These are phyloP conservation scores for Schizopora paradoxa DNA, from an alignment of 1,284 basidiomycete species.

Conservation along the genomic window DNA sequence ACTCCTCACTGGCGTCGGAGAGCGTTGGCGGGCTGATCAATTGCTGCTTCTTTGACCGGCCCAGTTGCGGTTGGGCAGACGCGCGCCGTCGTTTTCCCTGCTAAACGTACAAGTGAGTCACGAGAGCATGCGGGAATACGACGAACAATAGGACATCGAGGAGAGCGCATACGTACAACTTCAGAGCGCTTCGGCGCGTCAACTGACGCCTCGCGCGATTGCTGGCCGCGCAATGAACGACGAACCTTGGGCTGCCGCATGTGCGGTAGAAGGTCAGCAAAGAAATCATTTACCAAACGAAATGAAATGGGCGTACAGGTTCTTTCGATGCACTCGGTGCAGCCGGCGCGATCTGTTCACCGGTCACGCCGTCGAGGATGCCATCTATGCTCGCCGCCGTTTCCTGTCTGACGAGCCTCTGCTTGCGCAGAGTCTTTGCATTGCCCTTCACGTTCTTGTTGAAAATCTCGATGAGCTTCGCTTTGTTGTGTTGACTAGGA, in stretches of 20 bases:
- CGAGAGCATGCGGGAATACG: conserved; percentile 16
- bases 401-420: conserved; percentile 59
- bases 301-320: conserved; percentile 35
- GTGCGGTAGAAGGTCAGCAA: conserved; percentile 31
- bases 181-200: conserved; percentile 38
- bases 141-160: conserved; percentile 3
- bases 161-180: conserved; percentile 47
- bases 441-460: conserved; percentile 69
- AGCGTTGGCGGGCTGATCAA: conserved; percentile 40
- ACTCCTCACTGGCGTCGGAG: conserved; percentile 73
- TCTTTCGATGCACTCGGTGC: too few species aligned
- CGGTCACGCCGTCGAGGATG: conserved; percentile 73
- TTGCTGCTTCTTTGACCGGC: conserved; percentile 37
- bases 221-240: conserved; percentile 46
- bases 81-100: conserved; percentile 57
- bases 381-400: conserved; percentile 74
- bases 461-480: conserved; percentile 79
- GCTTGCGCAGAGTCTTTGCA: conserved; percentile 56
- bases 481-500: conserved; percentile 78
- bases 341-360: conserved; percentile 47
- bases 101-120: conserved; percentile 28
- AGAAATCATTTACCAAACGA: conserved; percentile 21
- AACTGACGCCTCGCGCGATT: conserved; percentile 46
- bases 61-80: conserved; percentile 65
- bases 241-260: conserved; percentile 29